A percentile compares a stretch with the other conserved stretches of the same genome.
Conservation (phyloP, 23 red algal genomes). For the Gracilaria domingensis region DNA sequence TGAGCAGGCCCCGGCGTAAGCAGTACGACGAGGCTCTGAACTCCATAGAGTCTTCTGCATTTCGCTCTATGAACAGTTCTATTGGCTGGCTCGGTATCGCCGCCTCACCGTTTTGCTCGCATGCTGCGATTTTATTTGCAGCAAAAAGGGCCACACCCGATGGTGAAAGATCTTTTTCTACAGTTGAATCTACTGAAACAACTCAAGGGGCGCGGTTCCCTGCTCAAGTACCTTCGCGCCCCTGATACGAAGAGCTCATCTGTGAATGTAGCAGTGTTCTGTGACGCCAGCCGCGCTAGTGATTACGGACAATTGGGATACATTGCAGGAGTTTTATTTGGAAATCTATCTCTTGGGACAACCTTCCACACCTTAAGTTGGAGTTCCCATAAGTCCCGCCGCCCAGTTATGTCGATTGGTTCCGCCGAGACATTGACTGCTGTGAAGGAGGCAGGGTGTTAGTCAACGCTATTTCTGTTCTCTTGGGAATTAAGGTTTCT, state of each 20-base stretch:
- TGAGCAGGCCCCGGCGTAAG: not conserved
- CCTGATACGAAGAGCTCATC: not conserved
- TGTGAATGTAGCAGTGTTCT: not conserved
- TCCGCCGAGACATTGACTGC: constrained; percentile 47
- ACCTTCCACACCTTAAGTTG: constrained; percentile 1
- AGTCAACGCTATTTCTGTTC: not conserved
- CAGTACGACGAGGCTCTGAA: constrained; percentile 8
- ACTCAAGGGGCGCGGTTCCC: constrained; percentile 1
- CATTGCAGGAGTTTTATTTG: constrained; percentile 45
- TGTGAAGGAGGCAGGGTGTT: constrained; percentile 23
- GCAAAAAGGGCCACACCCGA: not conserved
- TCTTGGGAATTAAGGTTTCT: constrained; percentile 16
- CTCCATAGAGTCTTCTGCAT: not conserved
- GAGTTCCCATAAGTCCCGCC: constrained; percentile 38
- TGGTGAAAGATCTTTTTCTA: constrained; percentile 13
- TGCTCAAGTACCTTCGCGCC: too few relatives aligned
- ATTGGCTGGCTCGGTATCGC: constrained; percentile 59
- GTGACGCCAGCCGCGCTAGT: constrained; percentile 2
- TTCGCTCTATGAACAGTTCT: not conserved
- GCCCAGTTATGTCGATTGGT: constrained; percentile 39
- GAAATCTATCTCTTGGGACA: constrained; percentile 1
- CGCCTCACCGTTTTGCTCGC: constrained; percentile 44
- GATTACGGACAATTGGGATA: constrained; percentile 48
- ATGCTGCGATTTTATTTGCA: constrained; percentile 11
- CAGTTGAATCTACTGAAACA: constrained; percentile 20